Percentiles rank a stretch among this genome's conserved stretches.
Conservation (phyloP, 2,329 filamentous ascomycete genomes). For the Fusarium chuoi region DNA sequence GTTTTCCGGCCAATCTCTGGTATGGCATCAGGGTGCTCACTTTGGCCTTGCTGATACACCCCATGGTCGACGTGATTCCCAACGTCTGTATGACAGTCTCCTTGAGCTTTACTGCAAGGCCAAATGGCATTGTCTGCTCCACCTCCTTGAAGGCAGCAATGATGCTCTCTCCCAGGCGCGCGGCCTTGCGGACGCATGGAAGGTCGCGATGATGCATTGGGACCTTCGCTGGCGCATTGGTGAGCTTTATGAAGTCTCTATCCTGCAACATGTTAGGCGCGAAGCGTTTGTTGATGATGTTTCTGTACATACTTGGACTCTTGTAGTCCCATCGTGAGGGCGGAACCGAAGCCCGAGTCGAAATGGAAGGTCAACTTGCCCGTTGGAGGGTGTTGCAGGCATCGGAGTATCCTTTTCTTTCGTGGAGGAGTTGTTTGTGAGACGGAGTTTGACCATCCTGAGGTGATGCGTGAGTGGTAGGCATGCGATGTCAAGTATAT, state of each 20-base stretch:
- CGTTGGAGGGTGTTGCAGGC: fast-evolving
- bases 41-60: neutral
- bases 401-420: fast-evolving
- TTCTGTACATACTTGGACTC: too few relatives aligned
- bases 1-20: fast-evolving
- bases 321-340: too few relatives aligned
- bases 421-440: neutral
- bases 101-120: fast-evolving
- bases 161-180: too few relatives aligned
- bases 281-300: too few relatives aligned
- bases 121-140: neutral
- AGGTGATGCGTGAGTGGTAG: neutral
- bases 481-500: neutral
- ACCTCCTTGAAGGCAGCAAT: neutral
- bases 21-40: neutral
- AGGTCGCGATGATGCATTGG: too few relatives aligned
- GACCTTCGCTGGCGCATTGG: fast-evolving
- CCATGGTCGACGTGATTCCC: neutral
- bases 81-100: fast-evolving
- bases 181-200: too few relatives aligned
- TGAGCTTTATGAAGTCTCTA: neutral
- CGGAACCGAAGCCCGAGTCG: neutral
- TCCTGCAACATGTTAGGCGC: neutral
- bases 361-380: fast-evolving
- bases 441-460: too few relatives aligned